Conservation (phyloP, 352 stramenopile species). For the Blastocystis hominis region DNA sequence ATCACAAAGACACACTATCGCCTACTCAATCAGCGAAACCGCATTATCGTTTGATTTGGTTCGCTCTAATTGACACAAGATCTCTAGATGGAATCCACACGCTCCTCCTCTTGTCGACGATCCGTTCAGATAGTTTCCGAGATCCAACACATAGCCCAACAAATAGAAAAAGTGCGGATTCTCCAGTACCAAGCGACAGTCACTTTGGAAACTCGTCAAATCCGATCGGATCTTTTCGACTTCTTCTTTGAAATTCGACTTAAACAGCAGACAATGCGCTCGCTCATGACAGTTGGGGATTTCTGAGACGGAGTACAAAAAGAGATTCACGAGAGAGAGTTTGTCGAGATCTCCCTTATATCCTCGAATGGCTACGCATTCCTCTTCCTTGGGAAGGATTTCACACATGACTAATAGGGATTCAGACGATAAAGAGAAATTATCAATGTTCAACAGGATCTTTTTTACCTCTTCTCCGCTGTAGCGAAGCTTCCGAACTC, state of each 20-base stretch:
- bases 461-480: not conserved
- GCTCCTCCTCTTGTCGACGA: not conserved
- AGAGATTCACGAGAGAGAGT: conserved; percentile 7
- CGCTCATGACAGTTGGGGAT: conserved; percentile 30
- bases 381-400: conserved; percentile 25
- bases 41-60: conserved; percentile 11
- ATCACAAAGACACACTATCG: not conserved
- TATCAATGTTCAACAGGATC: conserved; percentile 3
- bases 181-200: not conserved
- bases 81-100: conserved; percentile 26
- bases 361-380: not conserved
- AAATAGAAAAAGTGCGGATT: conserved; percentile 22
- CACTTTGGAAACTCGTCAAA: not conserved
- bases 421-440: conserved; percentile 18
- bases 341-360: not conserved
- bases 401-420: conserved; percentile 2
- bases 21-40: conserved; percentile 14
- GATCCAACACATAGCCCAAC: not conserved
- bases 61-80: conserved; percentile 15
- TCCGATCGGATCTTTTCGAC: not conserved
- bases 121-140: conserved; percentile 42
- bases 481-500: conserved; percentile 17
- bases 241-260: not conserved
- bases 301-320: not conserved
- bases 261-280: conserved; percentile 1